Evolutionary conservation across 176 grass and related monocot genomes (phyloP).

Genomic region (Musa itinerans): DNA sequence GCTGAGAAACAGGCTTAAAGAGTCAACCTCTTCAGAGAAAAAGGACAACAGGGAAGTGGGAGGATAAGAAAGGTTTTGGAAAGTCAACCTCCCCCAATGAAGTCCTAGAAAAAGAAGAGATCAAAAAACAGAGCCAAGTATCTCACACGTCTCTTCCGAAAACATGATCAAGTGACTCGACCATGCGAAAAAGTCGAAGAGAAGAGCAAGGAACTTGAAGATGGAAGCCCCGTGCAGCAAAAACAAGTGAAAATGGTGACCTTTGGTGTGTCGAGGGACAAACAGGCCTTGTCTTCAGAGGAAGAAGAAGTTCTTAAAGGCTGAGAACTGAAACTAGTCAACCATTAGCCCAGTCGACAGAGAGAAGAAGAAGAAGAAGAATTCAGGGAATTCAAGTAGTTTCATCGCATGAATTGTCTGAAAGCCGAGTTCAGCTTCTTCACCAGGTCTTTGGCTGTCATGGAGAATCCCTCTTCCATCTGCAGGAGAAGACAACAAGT

Average conservation of each 20-base stretch:
- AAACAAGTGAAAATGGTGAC: constrained; percentile 54
- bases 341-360: no score
- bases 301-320: no score
- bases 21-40: no score
- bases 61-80: constrained; percentile 26
- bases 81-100: constrained; percentile 18
- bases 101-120: constrained; percentile 20
- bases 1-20: constrained; percentile 15
- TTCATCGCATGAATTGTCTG: constrained; percentile 50
- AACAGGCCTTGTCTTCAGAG: no score
- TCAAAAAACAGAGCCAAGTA: not conserved
- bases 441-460: constrained; percentile 86
- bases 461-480: constrained; percentile 67
- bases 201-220: constrained; percentile 6
- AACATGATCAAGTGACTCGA: constrained; percentile 23
- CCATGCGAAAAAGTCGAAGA: constrained; percentile 30
- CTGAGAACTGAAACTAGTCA: no score
- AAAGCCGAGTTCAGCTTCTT: constrained; percentile 75
- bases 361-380: no score
- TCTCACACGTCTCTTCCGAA: not conserved
- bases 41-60: not conserved
- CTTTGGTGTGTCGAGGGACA: constrained; percentile 11
- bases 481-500: constrained; percentile 23
- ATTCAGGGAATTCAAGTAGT: not conserved
- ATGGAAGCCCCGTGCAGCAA: constrained; percentile 25